Base-by-base conservation (phyloP, 2,329 filamentous ascomycete genomes). In the Pseudogymnoascus sp. region DNA sequence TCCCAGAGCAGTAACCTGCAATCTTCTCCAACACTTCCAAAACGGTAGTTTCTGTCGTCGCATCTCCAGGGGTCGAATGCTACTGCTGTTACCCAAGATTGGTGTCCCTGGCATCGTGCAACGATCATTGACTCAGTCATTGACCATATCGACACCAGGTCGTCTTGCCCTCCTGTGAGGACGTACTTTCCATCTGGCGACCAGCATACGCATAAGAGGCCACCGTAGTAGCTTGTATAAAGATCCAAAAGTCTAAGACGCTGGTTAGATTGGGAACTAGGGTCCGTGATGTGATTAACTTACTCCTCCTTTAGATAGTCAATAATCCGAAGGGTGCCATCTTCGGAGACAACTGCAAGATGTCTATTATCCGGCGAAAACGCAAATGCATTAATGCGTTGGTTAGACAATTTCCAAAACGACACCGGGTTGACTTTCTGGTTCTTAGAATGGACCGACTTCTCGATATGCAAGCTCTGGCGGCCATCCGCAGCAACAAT, bases 41-140 rank as follows among this genome's bases (percentile, higher is more conserved):
- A 96, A 1, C 94, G 85, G 75, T 99, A 99, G 69, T 91, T 97
- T 68, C 89, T 85, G 71, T 96, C 91, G 71, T 99, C 94, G 71
- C 94, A 99, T 65, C 92, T 84, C 94, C 94, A 99, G 0, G 92
- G 92, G 72, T 99, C 94, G 72, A 97, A 99, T 3, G 91, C 90
- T 39, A 99, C 90, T 13, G 87, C 86, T 3, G 91, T 92, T 0
- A 99, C 92, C 92, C 92, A 99, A 4, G 92, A 96, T 66, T 95
- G 88, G 74, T 99, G 94, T 2, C 94, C 94, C 70, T 95, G 91
- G 72, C 94, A 97, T 65, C 94, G 85, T 15, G 93, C 94, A 58
- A 99, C 87, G 58, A 99, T 85, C 60, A 86, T 84, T 50, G 85
- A 86, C 69, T 97, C 94, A 40, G 86, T 82, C 37, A 96, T 81